Evolutionary conservation across 2,329 filamentous ascomycete genomes (phyloP), one percentile per base, ranked within the genome.

Genomic region (Paraphoma chrysanthemicola): DNA sequence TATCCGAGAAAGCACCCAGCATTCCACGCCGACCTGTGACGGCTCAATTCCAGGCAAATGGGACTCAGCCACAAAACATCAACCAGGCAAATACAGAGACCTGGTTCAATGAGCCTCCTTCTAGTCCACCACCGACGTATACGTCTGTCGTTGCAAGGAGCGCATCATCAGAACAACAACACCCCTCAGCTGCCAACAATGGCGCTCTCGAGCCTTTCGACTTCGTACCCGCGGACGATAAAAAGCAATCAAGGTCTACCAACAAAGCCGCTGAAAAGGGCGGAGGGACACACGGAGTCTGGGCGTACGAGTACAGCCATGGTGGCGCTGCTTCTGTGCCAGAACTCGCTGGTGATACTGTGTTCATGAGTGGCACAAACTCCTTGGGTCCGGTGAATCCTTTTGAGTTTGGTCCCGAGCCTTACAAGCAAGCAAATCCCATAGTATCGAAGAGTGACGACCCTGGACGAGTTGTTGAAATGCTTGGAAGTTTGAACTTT

Each of bases 311-410:
- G 31, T 23, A 31, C 5, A 6, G 28, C 11, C 38, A 48, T 9
- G 18, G 8, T 1, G 11, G 50, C 6, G 10, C 23, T 23, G 23
- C 23, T 29, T 12, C 6, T 1, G 29, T 58, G 2, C 52, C 57
- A 4, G 64, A 67, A 44, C 39, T 67, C 11, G 52, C 54, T 4
- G 56, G 64, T 9, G 47, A 66, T 16, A 52, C 51, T 4, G 36
- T 63, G 16, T 36, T 18, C 4, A 48, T 66, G 48, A 66, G 63
- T 47, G 65, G 44, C 3, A 68, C 65, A n/a, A 68, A 68, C 36
- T 28, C 54, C 2, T 43, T 53, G n/a, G 63, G 65, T 1, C 65
- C 65, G 3, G 63, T 68, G 0, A 62, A 68, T 17, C 64, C 64
- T 29, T 61, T 55, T 23, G 63, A 65, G 5, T 51, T 62, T 7